Base-by-base conservation (phyloP, 2,329 filamentous ascomycete species). In the Trichoderma simmonsii region DNA sequence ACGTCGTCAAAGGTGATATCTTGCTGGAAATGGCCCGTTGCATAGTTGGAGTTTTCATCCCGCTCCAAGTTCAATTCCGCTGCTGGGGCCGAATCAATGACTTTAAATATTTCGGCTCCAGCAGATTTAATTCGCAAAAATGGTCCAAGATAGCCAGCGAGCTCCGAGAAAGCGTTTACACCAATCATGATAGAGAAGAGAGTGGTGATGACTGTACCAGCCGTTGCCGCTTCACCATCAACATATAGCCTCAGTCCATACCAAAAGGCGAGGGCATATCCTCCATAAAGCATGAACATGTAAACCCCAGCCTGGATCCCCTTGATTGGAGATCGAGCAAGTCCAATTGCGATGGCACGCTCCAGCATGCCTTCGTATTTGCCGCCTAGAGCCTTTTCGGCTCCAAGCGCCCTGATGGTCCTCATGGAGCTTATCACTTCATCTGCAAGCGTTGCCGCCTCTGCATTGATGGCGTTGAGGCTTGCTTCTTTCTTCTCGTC, bases 151-250 rank as follows among this genome's bases (percentile, higher is more conserved):
- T 65, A 65, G 43, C 32, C 62, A 51, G 62, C 62, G 1, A 65
- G 62, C 14, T 65, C 32, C 0, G 62, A 65, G 21, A 65, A 65
- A 15, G 62, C 21, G 4, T 65, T 65, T n/a, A 65, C 39, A 2
- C 62, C 39, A 51, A 65, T 65, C 62, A 65, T 65, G 6, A 65
- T 65, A 26, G 62, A 65, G 26, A 65, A 65, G 4, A 65, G 62
- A 24, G 62, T 65, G 3, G 62, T 65, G 26, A 65, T 65, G 14
- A 65, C 62, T 12, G 34, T 65, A 4, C 62, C 62, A 9, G 62
- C 34, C 9, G 34, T 65, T 21, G 34, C 62, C 24, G 39, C 62
- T 54, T 65, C n/a, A 4, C 39, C 62, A 18, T 24, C 11, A 12
- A 39, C 15, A n/a, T 65, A 65, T 2, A 65, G 24, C 6, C 34